Percentiles rank a stretch among this genome's conserved stretches.
Evolutionary conservation across 75 land plant species (phyloP).

Genomic region (Picea glauca): DNA sequence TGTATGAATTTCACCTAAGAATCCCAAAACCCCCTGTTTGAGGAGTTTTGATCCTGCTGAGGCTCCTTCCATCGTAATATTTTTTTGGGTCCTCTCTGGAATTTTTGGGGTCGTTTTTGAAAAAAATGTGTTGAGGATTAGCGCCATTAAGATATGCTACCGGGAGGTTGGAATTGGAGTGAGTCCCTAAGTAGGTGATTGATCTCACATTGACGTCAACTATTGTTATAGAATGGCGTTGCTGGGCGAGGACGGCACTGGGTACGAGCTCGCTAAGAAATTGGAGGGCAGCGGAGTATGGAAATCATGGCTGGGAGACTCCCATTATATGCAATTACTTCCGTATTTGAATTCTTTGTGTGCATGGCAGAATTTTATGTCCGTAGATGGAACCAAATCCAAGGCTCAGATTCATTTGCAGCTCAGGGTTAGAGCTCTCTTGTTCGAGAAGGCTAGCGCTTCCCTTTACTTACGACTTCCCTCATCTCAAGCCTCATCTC

Average conservation of each 20-base stretch:
- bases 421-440: conserved; percentile 70
- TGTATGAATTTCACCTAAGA: too few species aligned
- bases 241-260: conserved; percentile 73
- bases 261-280: conserved; percentile 71
- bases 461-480: conserved; percentile 39
- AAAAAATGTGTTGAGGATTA: too few species aligned
- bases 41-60: too few species aligned
- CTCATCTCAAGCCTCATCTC: conserved; percentile 13
- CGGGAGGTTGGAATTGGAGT: too few species aligned
- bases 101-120: too few species aligned
- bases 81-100: too few species aligned
- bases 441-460: conserved; percentile 70
- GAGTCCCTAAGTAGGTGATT: too few species aligned
- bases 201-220: too few species aligned
- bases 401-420: conserved; percentile 59
- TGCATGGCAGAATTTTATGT: conserved; percentile 67
- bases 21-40: too few species aligned
- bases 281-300: conserved; percentile 61
- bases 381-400: conserved; percentile 23
- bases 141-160: too few species aligned
- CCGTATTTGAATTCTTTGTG: conserved; percentile 45
- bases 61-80: too few species aligned
- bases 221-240: background rate
- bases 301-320: conserved; percentile 86
- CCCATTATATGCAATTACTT: conserved; percentile 35